Percentiles rank a stretch among this genome's conserved stretches.
These are phyloP conservation scores for Rhypophila decipiens DNA, from an alignment of 495 filamentous ascomycete species.

Conservation along the genomic window DNA sequence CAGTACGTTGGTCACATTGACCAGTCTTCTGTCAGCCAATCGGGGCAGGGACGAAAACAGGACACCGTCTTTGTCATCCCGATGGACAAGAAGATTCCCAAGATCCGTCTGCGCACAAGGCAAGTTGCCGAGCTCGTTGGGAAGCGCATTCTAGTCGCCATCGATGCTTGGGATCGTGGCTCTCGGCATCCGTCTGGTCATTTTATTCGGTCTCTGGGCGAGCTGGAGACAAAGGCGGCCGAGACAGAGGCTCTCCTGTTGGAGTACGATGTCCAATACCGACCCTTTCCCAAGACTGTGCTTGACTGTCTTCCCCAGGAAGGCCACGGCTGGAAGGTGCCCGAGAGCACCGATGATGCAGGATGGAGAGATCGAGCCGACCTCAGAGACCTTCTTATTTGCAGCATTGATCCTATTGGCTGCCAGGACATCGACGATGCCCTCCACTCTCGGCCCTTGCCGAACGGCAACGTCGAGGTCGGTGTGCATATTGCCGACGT, in stretches of 20 bases:
- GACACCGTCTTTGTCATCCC: conserved; percentile 91
- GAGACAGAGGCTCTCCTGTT: conserved; percentile 93
- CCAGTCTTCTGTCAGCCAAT: conserved; percentile 68
- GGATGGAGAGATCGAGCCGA: conserved; percentile 83
- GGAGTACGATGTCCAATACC: conserved; percentile 96
- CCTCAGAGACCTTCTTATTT: conserved; percentile 78
- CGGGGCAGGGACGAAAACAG: conserved; percentile 67
- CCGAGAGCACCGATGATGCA: conserved; percentile 62
- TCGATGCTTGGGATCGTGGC: conserved; percentile 90
- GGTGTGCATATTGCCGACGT: conserved; percentile 99
- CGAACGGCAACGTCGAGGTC: conserved; percentile 93
- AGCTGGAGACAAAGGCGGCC: conserved; percentile 88
- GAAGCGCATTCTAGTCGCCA: conserved; percentile 88
- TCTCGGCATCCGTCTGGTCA: conserved; percentile 90
- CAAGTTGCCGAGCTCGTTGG: conserved; percentile 83
- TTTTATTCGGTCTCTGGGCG: conserved; percentile 87
- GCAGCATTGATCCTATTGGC: conserved; percentile 93
- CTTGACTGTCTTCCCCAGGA: conserved; percentile 86
- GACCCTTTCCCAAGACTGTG: conserved; percentile 92
- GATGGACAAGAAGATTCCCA: conserved; percentile 96
- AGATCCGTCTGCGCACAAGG: conserved; percentile 85
- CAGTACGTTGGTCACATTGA: conserved; percentile 97
- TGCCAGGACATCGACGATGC: conserved; percentile 99
- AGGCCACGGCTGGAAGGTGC: conserved; percentile 92
- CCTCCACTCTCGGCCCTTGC: conserved; percentile 74